phyloP scores from a whole-genome alignment of 306 rosid genomes.

The Abrus precatorius region DNA sequence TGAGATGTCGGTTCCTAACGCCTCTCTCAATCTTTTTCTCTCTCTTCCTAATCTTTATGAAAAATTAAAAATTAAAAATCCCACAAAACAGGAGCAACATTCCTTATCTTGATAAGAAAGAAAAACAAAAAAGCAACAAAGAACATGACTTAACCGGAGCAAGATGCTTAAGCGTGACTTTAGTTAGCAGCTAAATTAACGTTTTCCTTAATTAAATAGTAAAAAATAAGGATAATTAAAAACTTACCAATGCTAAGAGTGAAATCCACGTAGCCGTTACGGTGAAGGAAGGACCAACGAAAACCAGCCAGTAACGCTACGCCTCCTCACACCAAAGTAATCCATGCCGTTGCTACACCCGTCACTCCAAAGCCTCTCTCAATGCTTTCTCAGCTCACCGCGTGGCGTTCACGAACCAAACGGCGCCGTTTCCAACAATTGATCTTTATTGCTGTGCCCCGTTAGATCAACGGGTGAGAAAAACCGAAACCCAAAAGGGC shows the following conservation, averaged over 20 bases:
- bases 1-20: not conserved
- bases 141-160: not conserved
- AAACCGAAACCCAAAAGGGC: slow-evolving; percentile 1
- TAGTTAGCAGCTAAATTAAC: not conserved
- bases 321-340: slow-evolving; percentile 29
- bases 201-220: not conserved
- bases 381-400: not conserved
- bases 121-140: not conserved
- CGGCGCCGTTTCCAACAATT: slow-evolving; percentile 43
- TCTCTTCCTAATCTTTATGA: not conserved
- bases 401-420: slow-evolving; percentile 12
- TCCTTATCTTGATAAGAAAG: slow-evolving; percentile 3
- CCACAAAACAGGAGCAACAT: not conserved
- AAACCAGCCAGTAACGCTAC: slow-evolving; percentile 29
- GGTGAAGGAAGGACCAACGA: slow-evolving; percentile 51
- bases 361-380: slow-evolving; percentile 30
- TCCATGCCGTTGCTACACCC: slow-evolving; percentile 46
- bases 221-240: too few relatives aligned
- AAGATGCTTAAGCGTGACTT: slow-evolving; percentile 5
- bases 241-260: not conserved
- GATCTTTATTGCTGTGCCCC: not conserved
- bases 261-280: slow-evolving; percentile 29
- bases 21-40: not conserved
- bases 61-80: not conserved
- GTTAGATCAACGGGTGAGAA: slow-evolving; percentile 1